These are phyloP conservation scores for Eruca vesicaria DNA, from an alignment of 441 rosid genomes.

Conservation along the genomic window DNA sequence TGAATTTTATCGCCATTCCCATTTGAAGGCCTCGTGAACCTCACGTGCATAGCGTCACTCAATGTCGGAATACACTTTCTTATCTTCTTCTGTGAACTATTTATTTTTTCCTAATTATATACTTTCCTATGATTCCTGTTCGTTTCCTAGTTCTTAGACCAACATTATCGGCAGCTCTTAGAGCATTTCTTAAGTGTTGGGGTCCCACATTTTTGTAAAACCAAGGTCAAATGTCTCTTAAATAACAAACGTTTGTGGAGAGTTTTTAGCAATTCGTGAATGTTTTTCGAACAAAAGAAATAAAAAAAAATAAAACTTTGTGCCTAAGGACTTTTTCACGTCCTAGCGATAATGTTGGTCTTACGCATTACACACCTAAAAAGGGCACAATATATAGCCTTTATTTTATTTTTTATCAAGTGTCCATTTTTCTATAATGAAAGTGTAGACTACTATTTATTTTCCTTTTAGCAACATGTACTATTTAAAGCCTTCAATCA, in stretches of 20 bases:
- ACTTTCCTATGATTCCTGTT: slow-evolving; percentile 19
- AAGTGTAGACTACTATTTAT: background rate
- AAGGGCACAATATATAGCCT: background rate
- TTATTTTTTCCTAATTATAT: slow-evolving; percentile 7
- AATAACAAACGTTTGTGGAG: too few species aligned
- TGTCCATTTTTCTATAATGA: background rate
- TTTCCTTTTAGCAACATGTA: background rate
- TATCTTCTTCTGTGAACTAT: background rate
- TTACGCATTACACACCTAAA: slow-evolving; percentile 17
- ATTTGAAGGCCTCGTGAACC: slow-evolving; percentile 11
- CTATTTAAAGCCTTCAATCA: background rate
- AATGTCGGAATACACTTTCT: slow-evolving; percentile 17
- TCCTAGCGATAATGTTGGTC: too few species aligned
- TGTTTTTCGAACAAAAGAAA: too few species aligned
- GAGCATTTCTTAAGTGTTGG: too few species aligned
- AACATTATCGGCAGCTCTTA: too few species aligned
- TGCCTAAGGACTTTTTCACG: too few species aligned
- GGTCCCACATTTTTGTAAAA: too few species aligned
- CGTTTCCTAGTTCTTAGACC: slow-evolving; percentile 14
- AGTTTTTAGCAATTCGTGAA: too few species aligned
- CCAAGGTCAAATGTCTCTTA: too few species aligned
- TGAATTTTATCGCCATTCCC: background rate
- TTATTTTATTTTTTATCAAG: background rate
- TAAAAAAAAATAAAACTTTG: too few species aligned
- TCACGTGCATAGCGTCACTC: slow-evolving; percentile 35